Evolutionary conservation across 169 alveolate genomes (phyloP).

Genomic region (Babesia bigemina): DNA sequence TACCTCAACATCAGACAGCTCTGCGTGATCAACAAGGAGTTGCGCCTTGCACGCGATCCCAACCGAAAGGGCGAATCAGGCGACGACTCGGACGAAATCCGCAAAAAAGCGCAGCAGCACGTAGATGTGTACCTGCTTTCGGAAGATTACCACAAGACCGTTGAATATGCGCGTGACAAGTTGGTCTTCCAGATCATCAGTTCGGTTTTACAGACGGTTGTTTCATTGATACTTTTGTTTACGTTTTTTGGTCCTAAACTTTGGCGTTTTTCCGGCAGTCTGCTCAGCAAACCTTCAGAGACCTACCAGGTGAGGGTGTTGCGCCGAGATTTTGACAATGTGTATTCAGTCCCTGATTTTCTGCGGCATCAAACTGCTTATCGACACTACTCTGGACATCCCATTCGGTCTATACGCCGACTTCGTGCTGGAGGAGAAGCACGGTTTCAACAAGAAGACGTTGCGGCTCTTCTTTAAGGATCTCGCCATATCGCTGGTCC

Average conservation of each 20-base stretch:
- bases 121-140: slow-evolving; percentile 39
- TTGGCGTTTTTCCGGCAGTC: slow-evolving; percentile 53
- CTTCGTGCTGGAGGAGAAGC: slow-evolving; percentile 87
- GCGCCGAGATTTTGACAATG: neutral
- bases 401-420: slow-evolving; percentile 82
- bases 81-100: slow-evolving; percentile 15
- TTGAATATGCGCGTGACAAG: slow-evolving; percentile 62
- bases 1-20: slow-evolving; percentile 64
- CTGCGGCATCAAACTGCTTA: slow-evolving; percentile 47
- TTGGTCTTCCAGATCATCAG: slow-evolving; percentile 43
- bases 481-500: slow-evolving; percentile 71
- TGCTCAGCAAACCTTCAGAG: slow-evolving; percentile 27
- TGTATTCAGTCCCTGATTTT: slow-evolving; percentile 54
- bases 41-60: slow-evolving; percentile 20
- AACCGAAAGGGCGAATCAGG: neutral
- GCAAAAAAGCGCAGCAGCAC: slow-evolving; percentile 34
- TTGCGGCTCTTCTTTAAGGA: slow-evolving; percentile 79
- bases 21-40: slow-evolving; percentile 38
- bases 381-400: slow-evolving; percentile 66
- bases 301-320: slow-evolving; percentile 22
- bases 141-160: slow-evolving; percentile 54
- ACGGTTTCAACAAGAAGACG: slow-evolving; percentile 88
- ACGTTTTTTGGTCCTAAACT: slow-evolving; percentile 42
- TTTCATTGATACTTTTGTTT: slow-evolving; percentile 25
- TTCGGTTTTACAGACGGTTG: slow-evolving; percentile 36